Base-by-base conservation (phyloP, 1,284 basidiomycete species). In the Cerioporus squamosus region DNA sequence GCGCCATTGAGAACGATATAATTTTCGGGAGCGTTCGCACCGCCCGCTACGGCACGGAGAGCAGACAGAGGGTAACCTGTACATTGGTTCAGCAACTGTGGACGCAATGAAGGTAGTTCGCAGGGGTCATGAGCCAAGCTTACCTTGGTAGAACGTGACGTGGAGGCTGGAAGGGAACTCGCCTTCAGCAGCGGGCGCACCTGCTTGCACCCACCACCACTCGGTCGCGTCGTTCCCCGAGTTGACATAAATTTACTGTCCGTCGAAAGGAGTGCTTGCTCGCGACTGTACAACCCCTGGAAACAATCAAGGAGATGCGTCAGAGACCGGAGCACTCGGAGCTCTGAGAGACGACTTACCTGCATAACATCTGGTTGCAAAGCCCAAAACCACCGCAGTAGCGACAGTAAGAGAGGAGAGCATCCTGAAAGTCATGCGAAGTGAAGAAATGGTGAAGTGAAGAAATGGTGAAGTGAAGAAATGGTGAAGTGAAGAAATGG, bases 1-100 rank as follows among this genome's bases (percentile, higher is more conserved):
- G 62, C 63, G 31, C 68, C 68, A 38, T 66, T 63, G 53, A 69
- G 51, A n/a, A 55, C 53, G 38, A 68, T 56, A 53, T 69, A 69
- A 55, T 64, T 67, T 48, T 71, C 66, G 15, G 69, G 69, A 2
- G 61, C 46, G 17, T 56, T 51, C 0, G 48, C 48, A 14, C 54
- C 54, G n/a, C 54, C 51, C 0, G 55, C 33, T 24, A 59, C 42
- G 33, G 52, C 50, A 29, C 36, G 54, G 12, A 49, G 56, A 36
- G 54, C 56, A 45, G 63, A 50, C 2, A 66, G 26, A 5, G 56
- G 59, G 49, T 70, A 69, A 1, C 69, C 69, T 70, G 49, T 2
- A 9, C 3, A 24, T 23, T 4, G 7, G n/a, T 20, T 38, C 6
- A 23, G 17, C 9, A 12, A 23, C 10, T 9, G 14, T 36, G 31